Evolutionary conservation across 805 yeast genomes (phyloP).

Genomic region (Saturnispora ahearnii): DNA sequence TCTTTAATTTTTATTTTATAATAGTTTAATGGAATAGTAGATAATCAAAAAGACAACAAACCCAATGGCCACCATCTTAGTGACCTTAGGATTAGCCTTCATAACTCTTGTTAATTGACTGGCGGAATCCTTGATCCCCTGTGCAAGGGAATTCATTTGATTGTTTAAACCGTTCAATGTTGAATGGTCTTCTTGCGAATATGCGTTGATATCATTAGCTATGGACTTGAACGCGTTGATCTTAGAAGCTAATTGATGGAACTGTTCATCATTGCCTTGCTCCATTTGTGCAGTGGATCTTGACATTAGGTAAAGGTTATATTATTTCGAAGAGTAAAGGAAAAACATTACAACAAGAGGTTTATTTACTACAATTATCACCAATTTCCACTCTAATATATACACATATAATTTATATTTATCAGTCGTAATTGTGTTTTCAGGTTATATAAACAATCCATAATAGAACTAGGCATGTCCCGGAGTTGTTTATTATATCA

Average conservation of each 20-base stretch:
- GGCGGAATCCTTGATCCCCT: slow-evolving; percentile 44
- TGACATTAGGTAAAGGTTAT: slow-evolving; percentile 15
- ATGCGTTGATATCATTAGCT: slow-evolving; percentile 58
- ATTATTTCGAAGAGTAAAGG: no score
- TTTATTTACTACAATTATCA: no score
- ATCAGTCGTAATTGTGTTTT: slow-evolving; percentile 25
- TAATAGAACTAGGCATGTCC: slow-evolving; percentile 28
- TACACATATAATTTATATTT: not conserved
- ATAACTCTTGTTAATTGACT: slow-evolving; percentile 46
- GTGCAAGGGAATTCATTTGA: slow-evolving; percentile 41
- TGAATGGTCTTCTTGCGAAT: slow-evolving; percentile 47
- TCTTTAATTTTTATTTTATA: slow-evolving; percentile 17
- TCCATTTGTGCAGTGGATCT: slow-evolving; percentile 23
- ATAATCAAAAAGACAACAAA: slow-evolving; percentile 45
- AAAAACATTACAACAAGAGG: no score
- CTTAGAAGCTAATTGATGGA: slow-evolving; percentile 57
- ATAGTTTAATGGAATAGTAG: slow-evolving; percentile 44
- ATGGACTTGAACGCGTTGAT: slow-evolving; percentile 54
- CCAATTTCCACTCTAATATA: no score
- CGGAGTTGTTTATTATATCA: slow-evolving; percentile 22
- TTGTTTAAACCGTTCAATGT: slow-evolving; percentile 36
- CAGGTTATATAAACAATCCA: slow-evolving; percentile 24
- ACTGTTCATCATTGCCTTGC: slow-evolving; percentile 50
- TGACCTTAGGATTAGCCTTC: slow-evolving; percentile 47
- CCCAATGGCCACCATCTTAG: slow-evolving; percentile 52